Evolutionary conservation across 192 early-diverging fungal genomes (phyloP).

Genomic region (Umbelopsis ramanniana): DNA sequence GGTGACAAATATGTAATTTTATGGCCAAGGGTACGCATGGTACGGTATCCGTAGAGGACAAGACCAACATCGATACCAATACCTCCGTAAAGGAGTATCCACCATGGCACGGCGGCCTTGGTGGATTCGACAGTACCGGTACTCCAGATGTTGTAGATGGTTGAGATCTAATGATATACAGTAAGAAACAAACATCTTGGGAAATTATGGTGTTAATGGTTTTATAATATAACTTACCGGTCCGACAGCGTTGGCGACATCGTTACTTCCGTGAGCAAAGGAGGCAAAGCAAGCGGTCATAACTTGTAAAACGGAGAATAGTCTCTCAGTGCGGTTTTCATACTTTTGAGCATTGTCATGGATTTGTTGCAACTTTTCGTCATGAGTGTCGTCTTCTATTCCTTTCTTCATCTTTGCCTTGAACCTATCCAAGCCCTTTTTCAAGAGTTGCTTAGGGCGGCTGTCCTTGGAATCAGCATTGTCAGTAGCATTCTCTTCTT

Average conservation of each 20-base stretch:
- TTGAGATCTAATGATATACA: conserved; percentile 45
- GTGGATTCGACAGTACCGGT: conserved; percentile 47
- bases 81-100: conserved; percentile 78
- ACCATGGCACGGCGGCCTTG: conserved; percentile 68
- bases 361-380: conserved; percentile 49
- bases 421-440: conserved; percentile 22
- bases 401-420: conserved; percentile 33
- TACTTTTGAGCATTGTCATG: conserved; percentile 71
- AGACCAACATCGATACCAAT: conserved; percentile 78
- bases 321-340: conserved; percentile 74
- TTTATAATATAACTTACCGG: no score
- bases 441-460: neutral
- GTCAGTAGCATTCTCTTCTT: neutral
- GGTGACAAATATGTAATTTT: conserved; percentile 84
- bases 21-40: conserved; percentile 83
- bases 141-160: conserved; percentile 76
- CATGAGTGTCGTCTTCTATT: conserved; percentile 22
- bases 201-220: no score
- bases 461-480: conserved; percentile 23
- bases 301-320: conserved; percentile 85
- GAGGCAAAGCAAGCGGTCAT: conserved; percentile 82
- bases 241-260: conserved; percentile 86
- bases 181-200: neutral
- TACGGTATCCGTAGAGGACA: conserved; percentile 72
- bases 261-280: conserved; percentile 86